These are phyloP conservation scores for Calycina herbarum DNA, from an alignment of 2,329 filamentous ascomycete species.

Conservation along the genomic window DNA sequence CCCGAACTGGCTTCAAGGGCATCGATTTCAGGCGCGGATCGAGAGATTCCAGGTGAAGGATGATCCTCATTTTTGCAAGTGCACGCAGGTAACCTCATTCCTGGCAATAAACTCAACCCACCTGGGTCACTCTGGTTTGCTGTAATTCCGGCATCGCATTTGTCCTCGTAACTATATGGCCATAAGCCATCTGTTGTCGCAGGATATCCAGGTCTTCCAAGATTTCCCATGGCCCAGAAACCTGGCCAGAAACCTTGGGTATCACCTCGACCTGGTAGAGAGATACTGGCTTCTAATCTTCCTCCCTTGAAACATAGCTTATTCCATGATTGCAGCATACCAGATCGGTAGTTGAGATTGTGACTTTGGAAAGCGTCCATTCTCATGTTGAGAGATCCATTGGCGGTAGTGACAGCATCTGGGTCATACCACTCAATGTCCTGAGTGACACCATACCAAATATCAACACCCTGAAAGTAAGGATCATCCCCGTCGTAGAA, in stretches of 20 bases:
- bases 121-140: conserved; percentile 69
- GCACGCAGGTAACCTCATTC: conserved; percentile 69
- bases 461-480: conserved; percentile 65
- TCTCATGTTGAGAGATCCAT: conserved; percentile 62
- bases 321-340: conserved; percentile 77
- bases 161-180: conserved; percentile 71
- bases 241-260: conserved; percentile 72
- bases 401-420: conserved; percentile 61
- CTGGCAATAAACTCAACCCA: conserved; percentile 65
- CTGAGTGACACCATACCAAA: conserved; percentile 71
- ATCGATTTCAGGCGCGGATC: conserved; percentile 71
- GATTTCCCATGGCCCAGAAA: conserved; percentile 75
- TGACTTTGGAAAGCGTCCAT: conserved; percentile 68
- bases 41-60: conserved; percentile 62
- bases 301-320: conserved; percentile 72
- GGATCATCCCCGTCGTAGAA: conserved; percentile 72
- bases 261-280: conserved; percentile 65
- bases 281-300: conserved; percentile 68
- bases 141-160: conserved; percentile 70
- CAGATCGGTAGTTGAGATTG: conserved; percentile 65
- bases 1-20: conserved; percentile 64
- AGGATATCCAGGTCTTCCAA: conserved; percentile 67
- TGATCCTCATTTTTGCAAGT: conserved; percentile 65
- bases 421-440: conserved; percentile 74
- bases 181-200: conserved; percentile 71